Conservation (phyloP, 495 filamentous ascomycete species). For the Neurospora sp. region DNA sequence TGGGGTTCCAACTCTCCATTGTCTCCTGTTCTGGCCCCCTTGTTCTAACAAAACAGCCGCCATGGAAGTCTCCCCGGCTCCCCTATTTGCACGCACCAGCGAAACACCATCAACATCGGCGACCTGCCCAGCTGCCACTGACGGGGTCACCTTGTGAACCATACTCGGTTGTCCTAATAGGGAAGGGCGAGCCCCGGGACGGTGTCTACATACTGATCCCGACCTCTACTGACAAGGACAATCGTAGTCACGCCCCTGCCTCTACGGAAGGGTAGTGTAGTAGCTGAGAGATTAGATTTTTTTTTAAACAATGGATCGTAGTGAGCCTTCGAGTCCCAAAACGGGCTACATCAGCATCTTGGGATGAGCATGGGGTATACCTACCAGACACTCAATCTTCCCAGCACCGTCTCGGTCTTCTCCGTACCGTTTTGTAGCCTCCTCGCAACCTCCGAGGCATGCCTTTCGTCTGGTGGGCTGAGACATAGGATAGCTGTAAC, state of each 20-base stretch:
- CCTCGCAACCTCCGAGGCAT: neutral
- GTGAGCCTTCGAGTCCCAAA: neutral
- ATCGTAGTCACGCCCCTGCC: neutral
- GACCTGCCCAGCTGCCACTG: constrained; percentile 9
- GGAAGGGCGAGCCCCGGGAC: constrained; percentile 1
- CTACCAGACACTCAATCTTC: neutral
- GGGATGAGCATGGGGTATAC: neutral
- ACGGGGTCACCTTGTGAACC: constrained; percentile 5
- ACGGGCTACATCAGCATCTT: neutral
- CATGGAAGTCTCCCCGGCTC: neutral
- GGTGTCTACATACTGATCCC: neutral
- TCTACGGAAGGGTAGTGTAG: neutral
- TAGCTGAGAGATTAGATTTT: neutral
- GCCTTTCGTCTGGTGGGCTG: neutral
- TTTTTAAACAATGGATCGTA: neutral
- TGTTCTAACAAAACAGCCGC: neutral
- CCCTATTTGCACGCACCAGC: neutral
- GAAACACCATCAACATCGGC: constrained; percentile 11
- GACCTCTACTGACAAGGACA: neutral
- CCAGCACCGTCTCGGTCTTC: neutral
- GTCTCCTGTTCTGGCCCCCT: neutral
- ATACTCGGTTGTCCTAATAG: constrained; percentile 10
- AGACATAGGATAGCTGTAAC: neutral
- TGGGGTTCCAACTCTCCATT: neutral
- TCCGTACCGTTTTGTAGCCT: neutral